Evolutionary conservation across 352 stramenopile genomes (phyloP).

Genomic region (Pythium apleroticum): DNA sequence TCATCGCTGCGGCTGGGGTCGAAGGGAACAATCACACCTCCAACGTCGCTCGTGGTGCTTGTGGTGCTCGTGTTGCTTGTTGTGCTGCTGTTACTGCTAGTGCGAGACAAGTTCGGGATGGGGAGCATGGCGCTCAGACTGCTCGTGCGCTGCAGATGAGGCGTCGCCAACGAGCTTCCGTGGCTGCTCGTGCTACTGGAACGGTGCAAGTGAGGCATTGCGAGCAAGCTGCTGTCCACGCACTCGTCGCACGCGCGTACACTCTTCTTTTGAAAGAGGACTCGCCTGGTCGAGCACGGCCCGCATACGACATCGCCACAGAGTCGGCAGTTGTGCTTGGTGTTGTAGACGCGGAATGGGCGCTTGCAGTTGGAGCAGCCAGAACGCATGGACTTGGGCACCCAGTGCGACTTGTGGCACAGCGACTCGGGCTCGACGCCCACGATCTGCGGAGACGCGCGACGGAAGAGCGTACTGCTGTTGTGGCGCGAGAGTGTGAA

Average conservation of each 20-base stretch:
- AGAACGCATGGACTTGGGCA: constrained; percentile 66
- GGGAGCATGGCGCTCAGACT: neutral
- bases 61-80: neutral
- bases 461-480: constrained; percentile 43
- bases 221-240: constrained; percentile 59
- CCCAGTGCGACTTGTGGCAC: constrained; percentile 73
- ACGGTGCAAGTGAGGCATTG: constrained; percentile 40
- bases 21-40: neutral
- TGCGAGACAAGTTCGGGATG: neutral
- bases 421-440: constrained; percentile 67
- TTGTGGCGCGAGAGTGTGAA: constrained; percentile 14
- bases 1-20: neutral
- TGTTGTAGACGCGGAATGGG: constrained; percentile 57
- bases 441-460: constrained; percentile 61
- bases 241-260: constrained; percentile 79
- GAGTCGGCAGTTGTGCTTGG: constrained; percentile 78
- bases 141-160: constrained; percentile 6
- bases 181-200: constrained; percentile 33
- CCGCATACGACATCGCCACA: constrained; percentile 80
- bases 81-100: neutral
- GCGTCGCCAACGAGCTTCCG: neutral
- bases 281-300: constrained; percentile 67
- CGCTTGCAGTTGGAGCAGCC: constrained; percentile 66
- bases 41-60: neutral
- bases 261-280: constrained; percentile 71